Evolutionary conservation across 1,284 basidiomycete species (phyloP).

Genomic region (Irpex sp.): DNA sequence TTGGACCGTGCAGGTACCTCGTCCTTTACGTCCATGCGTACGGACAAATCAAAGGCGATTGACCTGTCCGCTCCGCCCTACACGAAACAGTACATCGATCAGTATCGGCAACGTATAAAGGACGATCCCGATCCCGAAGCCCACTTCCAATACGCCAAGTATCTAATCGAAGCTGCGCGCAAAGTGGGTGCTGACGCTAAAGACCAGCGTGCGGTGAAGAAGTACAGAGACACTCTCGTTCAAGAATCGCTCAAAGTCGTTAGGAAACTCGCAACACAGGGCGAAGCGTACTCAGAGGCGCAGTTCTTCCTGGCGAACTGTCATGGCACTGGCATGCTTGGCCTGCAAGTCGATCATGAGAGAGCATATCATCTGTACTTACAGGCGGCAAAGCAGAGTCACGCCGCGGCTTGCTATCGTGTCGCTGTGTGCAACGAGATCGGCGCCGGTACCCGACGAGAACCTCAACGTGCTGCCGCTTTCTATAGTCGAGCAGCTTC

Average conservation of each 20-base stretch:
- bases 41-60: constrained; percentile 76
- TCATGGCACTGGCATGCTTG: constrained; percentile 92
- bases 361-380: constrained; percentile 98
- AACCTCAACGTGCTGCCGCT: constrained; percentile 84
- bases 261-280: constrained; percentile 88
- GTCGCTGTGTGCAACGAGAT: constrained; percentile 99
- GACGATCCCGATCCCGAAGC: constrained; percentile 97
- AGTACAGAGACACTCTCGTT: constrained; percentile 88
- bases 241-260: constrained; percentile 90
- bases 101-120: constrained; percentile 96
- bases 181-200: constrained; percentile 73
- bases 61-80: constrained; percentile 86
- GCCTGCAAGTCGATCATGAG: constrained; percentile 95
- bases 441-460: constrained; percentile 94
- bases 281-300: constrained; percentile 91
- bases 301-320: constrained; percentile 99
- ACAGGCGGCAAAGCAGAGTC: constrained; percentile 96
- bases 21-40: constrained; percentile 55
- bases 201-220: constrained; percentile 80
- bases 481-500: constrained; percentile 98
- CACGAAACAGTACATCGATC: constrained; percentile 96
- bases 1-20: constrained; percentile 56
- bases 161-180: constrained; percentile 98
- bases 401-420: constrained; percentile 92
- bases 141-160: constrained; percentile 97